Base-by-base conservation (phyloP, 306 rosid genomes). In the Dalbergia oliveri region DNA sequence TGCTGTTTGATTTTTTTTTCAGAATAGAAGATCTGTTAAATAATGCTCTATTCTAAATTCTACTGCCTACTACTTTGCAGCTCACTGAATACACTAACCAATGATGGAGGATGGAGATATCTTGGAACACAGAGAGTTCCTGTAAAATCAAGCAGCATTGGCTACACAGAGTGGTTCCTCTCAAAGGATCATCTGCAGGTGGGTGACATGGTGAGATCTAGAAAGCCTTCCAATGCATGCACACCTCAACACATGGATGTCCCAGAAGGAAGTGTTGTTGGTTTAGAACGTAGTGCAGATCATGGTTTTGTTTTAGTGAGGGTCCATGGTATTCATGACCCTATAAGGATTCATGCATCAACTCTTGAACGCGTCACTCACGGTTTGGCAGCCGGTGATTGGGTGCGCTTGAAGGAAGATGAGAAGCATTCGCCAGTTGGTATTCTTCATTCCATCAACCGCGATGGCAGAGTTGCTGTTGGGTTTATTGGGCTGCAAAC, bases 301-400 rank as follows among this genome's bases (percentile, higher is more conserved):
- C 82, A 83, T 11, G 85, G 90, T 21, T 90, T 88, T 71, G 92
- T 89, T 49, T 82, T 94, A 57, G 94, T 93, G 78, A 88, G 93
- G 84, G 85, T 94, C 77, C 99, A 86, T 6, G 97, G 97, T 9
- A 84, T 91, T 81, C 94, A 93, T 8, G 97, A 94, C 83, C 99
- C 97, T 5, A 18, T 85, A 53, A 91, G 97, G 84, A 82, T 94
- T 64, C 94, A 84, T 11, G 66, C 34, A 43, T 86, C 91, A 34
- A 81, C 92, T 5, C 86, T 93, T 12, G 98, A 95, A 70, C 91
- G 98, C 4, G 89, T 93, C 78, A 90, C 94, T 41, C 80, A 76
- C 56, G 98, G 97, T 68, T 70, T 93, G 86, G 93, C 95, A 67
- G 89, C 92, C 51, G 94, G 97, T 43, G 94, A 91, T 70, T 93